These are phyloP conservation scores for Parachaetomium inaequale DNA, from an alignment of 495 filamentous ascomycete species.

Conservation along the genomic window DNA sequence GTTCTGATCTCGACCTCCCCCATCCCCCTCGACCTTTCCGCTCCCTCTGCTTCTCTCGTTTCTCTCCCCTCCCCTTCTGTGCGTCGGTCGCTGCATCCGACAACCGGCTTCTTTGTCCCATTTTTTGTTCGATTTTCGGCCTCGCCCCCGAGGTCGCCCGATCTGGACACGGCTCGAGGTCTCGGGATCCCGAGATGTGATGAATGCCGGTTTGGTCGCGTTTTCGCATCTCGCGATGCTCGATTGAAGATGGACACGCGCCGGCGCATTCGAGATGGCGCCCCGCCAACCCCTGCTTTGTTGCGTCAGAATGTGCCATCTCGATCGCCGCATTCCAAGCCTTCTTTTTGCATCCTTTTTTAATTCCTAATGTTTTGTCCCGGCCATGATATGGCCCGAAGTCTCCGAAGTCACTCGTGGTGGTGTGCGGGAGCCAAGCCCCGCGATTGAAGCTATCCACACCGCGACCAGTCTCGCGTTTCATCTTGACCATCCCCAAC, in stretches of 20 bases:
- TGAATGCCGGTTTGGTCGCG: conserved; percentile 26
- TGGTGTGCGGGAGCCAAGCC: conserved; percentile 8
- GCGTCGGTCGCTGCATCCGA: conserved; percentile 9
- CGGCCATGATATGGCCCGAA: not conserved
- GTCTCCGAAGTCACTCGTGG: conserved; percentile 27
- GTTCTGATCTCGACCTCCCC: conserved; percentile 39
- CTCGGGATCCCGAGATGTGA: not conserved
- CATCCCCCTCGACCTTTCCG: conserved; percentile 25
- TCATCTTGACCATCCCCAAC: conserved; percentile 10
- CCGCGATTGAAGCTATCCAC: conserved; percentile 45
- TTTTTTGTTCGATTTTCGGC: conserved; percentile 28
- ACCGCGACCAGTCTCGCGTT: conserved; percentile 20
- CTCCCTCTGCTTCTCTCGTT: conserved; percentile 41
- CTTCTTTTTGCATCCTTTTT: conserved; percentile 24
- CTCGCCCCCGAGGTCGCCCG: not conserved
- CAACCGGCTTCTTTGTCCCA: conserved; percentile 10
- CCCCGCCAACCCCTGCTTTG: conserved; percentile 34
- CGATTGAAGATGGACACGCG: conserved; percentile 17
- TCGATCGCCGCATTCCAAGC: conserved; percentile 25
- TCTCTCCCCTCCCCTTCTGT: conserved; percentile 22
- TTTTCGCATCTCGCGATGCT: conserved; percentile 27
- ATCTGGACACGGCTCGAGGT: conserved; percentile 5
- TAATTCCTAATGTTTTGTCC: not conserved
- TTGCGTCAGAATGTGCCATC: conserved; percentile 13
- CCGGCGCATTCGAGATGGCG: conserved; percentile 36